These are phyloP conservation scores for Amanita pallidorosea DNA, from an alignment of 768 basidiomycete genomes.

Conservation along the genomic window DNA sequence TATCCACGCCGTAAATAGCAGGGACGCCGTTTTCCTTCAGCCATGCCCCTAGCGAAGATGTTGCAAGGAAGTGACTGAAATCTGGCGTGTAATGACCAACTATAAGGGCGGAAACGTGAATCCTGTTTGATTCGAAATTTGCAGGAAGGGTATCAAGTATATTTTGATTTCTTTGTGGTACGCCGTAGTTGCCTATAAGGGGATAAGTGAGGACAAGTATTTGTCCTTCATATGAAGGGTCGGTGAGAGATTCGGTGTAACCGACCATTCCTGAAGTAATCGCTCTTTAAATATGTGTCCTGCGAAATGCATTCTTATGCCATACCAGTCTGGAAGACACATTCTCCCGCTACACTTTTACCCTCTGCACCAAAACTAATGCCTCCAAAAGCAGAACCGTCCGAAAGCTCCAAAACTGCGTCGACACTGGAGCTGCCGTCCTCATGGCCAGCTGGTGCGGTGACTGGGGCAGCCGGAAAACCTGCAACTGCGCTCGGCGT, in stretches of 20 bases:
- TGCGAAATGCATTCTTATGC: slow-evolving; percentile 4
- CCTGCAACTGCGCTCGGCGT: slow-evolving; percentile 24
- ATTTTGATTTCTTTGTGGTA: slow-evolving; percentile 55
- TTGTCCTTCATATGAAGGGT: slow-evolving; percentile 97
- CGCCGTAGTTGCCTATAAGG: slow-evolving; percentile 94
- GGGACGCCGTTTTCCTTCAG: slow-evolving; percentile 91
- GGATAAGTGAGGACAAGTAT: slow-evolving; percentile 98
- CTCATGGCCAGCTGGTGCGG: slow-evolving; percentile 18
- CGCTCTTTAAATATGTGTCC: slow-evolving; percentile 8
- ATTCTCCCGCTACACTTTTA: slow-evolving; percentile 93
- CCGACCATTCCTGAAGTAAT: slow-evolving; percentile 88
- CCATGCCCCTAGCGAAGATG: slow-evolving; percentile 83
- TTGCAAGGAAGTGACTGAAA: slow-evolving; percentile 90
- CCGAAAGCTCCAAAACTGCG: slow-evolving; percentile 79
- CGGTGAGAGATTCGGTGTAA: slow-evolving; percentile 95
- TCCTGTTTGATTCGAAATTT: slow-evolving; percentile 90
- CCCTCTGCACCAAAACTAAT: slow-evolving; percentile 88
- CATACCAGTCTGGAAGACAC: slow-evolving; percentile 98
- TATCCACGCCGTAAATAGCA: slow-evolving; percentile 93
- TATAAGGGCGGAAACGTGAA: slow-evolving; percentile 86
- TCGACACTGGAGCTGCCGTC: slow-evolving; percentile 28
- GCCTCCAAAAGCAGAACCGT: slow-evolving; percentile 82
- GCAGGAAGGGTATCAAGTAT: slow-evolving; percentile 45
- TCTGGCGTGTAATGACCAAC: slow-evolving; percentile 91
- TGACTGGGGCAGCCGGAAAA: slow-evolving; percentile 19